phyloP scores from a whole-genome alignment of 2,329 filamentous ascomycete genomes.

The Trichoderma sp. region DNA sequence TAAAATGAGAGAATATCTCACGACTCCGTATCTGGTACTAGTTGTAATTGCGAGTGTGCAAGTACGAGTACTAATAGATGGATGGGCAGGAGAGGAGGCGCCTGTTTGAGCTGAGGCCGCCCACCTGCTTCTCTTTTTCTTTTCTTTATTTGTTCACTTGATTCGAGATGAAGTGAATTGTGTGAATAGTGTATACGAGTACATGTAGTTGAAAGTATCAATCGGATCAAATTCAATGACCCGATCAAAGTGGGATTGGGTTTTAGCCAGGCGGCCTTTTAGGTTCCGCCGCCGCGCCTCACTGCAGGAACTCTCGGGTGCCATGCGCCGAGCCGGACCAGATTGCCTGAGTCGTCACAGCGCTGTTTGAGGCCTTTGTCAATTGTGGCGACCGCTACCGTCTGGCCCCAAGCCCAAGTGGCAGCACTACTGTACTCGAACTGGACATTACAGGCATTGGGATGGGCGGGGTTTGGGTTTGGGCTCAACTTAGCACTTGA shows the following conservation, averaged over 20 bases:
- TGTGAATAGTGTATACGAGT: background rate
- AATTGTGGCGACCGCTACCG: slow-evolving; percentile 1
- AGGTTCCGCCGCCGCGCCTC: slow-evolving; percentile 8
- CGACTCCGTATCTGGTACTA: slow-evolving; percentile 1
- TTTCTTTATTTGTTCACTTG: background rate
- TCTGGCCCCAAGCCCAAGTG: background rate
- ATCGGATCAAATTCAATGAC: background rate
- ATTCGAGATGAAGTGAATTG: background rate
- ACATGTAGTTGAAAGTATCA: background rate
- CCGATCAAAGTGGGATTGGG: background rate
- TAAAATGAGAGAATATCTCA: slow-evolving; percentile 15
- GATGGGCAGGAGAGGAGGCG: background rate
- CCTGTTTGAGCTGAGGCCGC: background rate
- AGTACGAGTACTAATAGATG: background rate
- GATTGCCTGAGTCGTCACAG: slow-evolving; percentile 9
- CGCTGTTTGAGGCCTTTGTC: slow-evolving; percentile 7
- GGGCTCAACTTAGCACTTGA: background rate
- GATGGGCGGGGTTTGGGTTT: background rate
- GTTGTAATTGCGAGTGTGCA: background rate
- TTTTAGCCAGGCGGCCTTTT: background rate
- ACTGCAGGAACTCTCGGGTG: background rate
- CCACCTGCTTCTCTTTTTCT: background rate
- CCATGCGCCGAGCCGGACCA: background rate
- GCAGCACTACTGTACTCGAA: no score
- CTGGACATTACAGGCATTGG: background rate